Evolutionary conservation across 2,329 filamentous ascomycete species (phyloP), one percentile per base, ranked within the genome.

Genomic region (Beauveria medogensis): DNA sequence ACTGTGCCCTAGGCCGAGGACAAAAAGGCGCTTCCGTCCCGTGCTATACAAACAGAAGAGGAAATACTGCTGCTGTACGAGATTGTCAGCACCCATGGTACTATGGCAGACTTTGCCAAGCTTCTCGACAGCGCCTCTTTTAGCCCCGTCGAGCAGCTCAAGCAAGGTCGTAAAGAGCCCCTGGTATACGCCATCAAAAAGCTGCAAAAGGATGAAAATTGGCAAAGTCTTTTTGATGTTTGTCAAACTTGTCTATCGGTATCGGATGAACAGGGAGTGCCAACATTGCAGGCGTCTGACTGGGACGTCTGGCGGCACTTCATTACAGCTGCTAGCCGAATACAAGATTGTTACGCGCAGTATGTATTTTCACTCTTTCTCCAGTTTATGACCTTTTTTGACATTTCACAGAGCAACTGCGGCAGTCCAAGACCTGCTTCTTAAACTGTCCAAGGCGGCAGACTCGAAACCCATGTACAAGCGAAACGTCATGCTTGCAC

Each of bases 61-160:
- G 80, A 83, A 63, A 74, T 80, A 2, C 70, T 79, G 0, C 72
- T 83, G 2, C 74, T 80, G 20, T 82, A 81, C 63, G 73, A 77
- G 1, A 73, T 82, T 24, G 67, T 80, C 0, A 73, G 76, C 34
- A 72, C 71, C 4, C 77, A 80, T 10, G 79, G 76, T 0, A 73
- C 72, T 1, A 66, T 69, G 0, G 74, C 73, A 0, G 78, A 80
- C 48, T 77, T 75, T 61, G 63, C 74, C 1, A 75, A 75, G 43
- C 69, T 77, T 8, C 66, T 78, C 0, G 61, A 67, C 3, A 77
- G 77, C 48, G 69, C 74, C 0, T 64, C 73, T 0, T 73, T 80
- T 9, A 75, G 75, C 0, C 79, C 78, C 0, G 65, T 78, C 3
- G 67, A 68, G 22, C 78, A 81, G 64, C 76, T 82, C 50, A 72